These are phyloP conservation scores for Microdochium nivale DNA, from an alignment of 2,329 filamentous ascomycete genomes.

Conservation along the genomic window DNA sequence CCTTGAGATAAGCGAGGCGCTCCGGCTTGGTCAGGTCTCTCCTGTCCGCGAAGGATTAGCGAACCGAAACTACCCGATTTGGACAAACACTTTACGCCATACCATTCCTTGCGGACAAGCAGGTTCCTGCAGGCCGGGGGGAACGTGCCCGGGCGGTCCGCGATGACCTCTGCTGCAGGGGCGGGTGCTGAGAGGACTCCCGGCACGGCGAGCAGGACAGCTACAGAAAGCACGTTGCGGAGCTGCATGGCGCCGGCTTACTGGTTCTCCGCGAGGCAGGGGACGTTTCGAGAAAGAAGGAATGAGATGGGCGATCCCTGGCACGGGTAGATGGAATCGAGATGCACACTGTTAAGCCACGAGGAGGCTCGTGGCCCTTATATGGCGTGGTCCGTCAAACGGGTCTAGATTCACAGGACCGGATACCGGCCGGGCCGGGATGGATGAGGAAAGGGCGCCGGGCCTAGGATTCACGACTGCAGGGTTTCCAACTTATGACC, in stretches of 20 bases:
- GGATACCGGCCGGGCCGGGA: background rate
- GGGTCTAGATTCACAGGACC: background rate
- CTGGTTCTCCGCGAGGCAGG: background rate
- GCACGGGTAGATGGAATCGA: background rate
- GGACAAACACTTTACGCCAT: background rate
- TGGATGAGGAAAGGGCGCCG: too few relatives aligned
- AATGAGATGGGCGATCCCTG: background rate
- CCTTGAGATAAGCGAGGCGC: slow-evolving; percentile 22
- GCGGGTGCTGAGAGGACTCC: background rate
- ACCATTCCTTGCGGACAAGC: slow-evolving; percentile 1
- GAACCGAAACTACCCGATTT: background rate
- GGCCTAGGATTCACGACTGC: too few relatives aligned
- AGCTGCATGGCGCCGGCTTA: background rate
- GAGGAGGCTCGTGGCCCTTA: background rate
- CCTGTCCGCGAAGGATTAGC: background rate
- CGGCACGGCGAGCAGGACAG: background rate
- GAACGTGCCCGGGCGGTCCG: background rate
- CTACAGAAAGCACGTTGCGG: background rate
- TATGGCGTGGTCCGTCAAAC: background rate
- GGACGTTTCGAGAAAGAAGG: background rate
- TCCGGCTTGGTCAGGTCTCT: slow-evolving; percentile 13
- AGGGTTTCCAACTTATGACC: too few relatives aligned
- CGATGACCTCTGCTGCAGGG: background rate
- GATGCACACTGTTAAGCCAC: background rate
- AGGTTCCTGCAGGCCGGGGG: background rate